Conservation (phyloP, 1,139 yeast species). For the Pichia terricola region DNA sequence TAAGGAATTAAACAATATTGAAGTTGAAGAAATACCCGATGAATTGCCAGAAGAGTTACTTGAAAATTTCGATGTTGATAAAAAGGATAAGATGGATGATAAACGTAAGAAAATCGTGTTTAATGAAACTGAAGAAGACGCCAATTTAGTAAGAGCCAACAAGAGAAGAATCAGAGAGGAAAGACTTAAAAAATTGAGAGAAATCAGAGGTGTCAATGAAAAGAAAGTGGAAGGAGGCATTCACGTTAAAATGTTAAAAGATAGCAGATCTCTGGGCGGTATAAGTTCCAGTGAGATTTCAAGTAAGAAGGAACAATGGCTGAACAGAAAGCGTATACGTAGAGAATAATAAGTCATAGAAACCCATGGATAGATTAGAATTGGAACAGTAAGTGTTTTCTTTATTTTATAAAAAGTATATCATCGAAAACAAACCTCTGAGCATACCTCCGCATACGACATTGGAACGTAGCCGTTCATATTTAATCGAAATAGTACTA, state of each 20-base stretch:
- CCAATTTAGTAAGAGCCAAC: slow-evolving; percentile 23
- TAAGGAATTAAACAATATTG: slow-evolving; percentile 22
- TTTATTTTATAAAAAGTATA: no score
- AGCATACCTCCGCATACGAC: no score
- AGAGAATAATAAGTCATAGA: slow-evolving; percentile 9
- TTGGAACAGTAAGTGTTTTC: no score
- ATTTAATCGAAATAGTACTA: no score
- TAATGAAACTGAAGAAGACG: slow-evolving; percentile 27
- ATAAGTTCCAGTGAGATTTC: slow-evolving; percentile 13
- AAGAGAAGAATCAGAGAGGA: slow-evolving; percentile 35
- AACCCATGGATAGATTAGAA: no score
- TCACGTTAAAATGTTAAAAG: slow-evolving; percentile 22
- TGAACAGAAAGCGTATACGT: slow-evolving; percentile 43
- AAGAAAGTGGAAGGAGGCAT: slow-evolving; percentile 43
- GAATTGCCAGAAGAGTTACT: slow-evolving; percentile 41
- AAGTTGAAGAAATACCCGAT: slow-evolving; percentile 32
- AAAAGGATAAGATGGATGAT: slow-evolving; percentile 9
- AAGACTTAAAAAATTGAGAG: slow-evolving; percentile 26
- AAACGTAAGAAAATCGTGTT: slow-evolving; percentile 28
- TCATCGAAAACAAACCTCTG: no score
- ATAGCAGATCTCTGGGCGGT: not conserved
- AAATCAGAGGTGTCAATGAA: slow-evolving; percentile 33
- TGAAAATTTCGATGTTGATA: slow-evolving; percentile 23
- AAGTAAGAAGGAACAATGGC: slow-evolving; percentile 47
- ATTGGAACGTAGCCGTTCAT: no score